Conservation (phyloP, 768 basidiomycete species). For the Tulasnella sp. region DNA sequence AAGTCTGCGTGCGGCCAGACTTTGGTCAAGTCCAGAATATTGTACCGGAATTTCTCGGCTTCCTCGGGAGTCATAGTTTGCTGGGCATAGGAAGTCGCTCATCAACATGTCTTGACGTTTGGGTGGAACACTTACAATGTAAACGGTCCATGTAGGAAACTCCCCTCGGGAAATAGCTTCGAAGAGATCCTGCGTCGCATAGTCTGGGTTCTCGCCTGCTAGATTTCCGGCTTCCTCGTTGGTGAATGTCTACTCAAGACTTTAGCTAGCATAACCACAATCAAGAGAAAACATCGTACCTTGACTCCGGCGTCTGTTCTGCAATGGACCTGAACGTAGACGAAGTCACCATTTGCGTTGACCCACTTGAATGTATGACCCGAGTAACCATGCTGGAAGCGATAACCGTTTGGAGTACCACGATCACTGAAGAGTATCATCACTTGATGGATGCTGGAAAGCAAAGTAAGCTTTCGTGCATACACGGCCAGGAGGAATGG, state of each 20-base stretch:
- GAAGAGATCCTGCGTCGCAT: conserved; percentile 30
- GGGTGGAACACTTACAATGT: conserved; percentile 16
- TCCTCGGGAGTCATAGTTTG: conserved; percentile 92
- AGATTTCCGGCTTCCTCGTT: conserved; percentile 50
- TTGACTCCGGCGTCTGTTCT: neutral
- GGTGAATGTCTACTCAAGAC: conserved; percentile 48
- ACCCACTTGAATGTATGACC: conserved; percentile 34
- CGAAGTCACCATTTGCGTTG: conserved; percentile 23
- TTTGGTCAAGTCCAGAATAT: conserved; percentile 83
- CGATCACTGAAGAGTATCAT: conserved; percentile 34
- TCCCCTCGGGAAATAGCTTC: conserved; percentile 32
- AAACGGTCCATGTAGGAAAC: conserved; percentile 27
- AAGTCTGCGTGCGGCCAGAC: conserved; percentile 27
- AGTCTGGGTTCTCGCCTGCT: conserved; percentile 44
- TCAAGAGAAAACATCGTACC: neutral
- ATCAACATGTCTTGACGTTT: neutral
- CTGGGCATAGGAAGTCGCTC: conserved; percentile 25
- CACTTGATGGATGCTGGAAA: conserved; percentile 23
- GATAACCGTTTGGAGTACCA: conserved; percentile 39
- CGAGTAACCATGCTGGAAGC: conserved; percentile 82
- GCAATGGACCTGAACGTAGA: conserved; percentile 17
- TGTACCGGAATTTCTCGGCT: conserved; percentile 75
- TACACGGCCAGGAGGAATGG: too few species aligned
- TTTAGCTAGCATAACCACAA: conserved; percentile 1
- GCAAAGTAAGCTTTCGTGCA: too few species aligned